Base-by-base conservation (phyloP, 1,284 basidiomycete species). In the Exobasidium rhododendri region DNA sequence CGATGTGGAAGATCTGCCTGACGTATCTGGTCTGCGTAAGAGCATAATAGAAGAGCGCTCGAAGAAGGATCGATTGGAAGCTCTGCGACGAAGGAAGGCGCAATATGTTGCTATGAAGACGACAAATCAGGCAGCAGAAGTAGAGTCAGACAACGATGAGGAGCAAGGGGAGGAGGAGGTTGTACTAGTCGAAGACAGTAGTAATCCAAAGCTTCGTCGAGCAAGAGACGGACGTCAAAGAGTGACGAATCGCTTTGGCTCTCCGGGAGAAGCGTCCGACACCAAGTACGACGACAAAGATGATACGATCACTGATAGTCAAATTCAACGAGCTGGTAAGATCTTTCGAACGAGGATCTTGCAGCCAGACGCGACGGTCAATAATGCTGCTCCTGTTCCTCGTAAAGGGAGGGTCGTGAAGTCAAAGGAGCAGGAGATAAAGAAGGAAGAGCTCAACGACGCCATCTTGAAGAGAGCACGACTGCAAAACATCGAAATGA, bases 371-470 rank as follows among this genome's bases (percentile, higher is more conserved):
- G 35, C 35, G 10, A 40, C 35, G 17, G 17, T 7, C 7, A n/a
- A n/a, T n/a, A n/a, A n/a, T n/a, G n/a, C n/a, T n/a, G n/a, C n/a
- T n/a, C n/a, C n/a, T n/a, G n/a, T n/a, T n/a, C n/a, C n/a, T n/a
- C 7, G 35, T 10, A 40, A 40, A 40, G 35, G 17, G 7, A 40
- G 17, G 17, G 35, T 7, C 17, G 17, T 10, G 24, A 52, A 17
- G 61, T 54, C 24, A 31, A 46, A 14, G 20, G 51, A n/a, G 57
- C 47, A 55, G 20, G 62, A 65, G 28, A 58, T 71, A 65, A 71
- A 68, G 11, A 60, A 62, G 24, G 70, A 60, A 10, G 64, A 73
- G 47, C 66, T 77, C 32, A 75, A 75, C 29, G 71, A 67, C 0
- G 69, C 69, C 0, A 35, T 77, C 40, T 63, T 70, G 47, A 65